Conservation (phyloP, 2,329 filamentous ascomycete genomes). For the Metarhizium rileyi region DNA sequence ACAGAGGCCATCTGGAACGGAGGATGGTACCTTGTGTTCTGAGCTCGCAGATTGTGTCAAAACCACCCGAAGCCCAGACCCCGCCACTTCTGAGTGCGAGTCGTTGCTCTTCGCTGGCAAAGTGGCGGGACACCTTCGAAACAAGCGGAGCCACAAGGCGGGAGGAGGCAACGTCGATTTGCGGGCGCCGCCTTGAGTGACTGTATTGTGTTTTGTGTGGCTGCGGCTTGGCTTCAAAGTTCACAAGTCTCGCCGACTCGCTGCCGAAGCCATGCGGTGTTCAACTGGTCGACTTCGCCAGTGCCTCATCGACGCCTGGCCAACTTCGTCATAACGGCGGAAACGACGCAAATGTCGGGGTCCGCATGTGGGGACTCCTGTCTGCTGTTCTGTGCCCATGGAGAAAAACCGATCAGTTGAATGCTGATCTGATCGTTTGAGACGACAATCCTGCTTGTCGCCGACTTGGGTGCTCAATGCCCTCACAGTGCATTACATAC, state of each 20-base stretch:
- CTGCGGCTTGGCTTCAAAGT: not conserved
- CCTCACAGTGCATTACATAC: not conserved
- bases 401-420: not conserved
- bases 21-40: not conserved
- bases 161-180: not conserved
- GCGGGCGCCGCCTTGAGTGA: not conserved
- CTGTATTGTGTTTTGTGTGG: constrained; percentile 4
- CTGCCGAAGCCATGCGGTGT: constrained; percentile 6
- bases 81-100: constrained; percentile 6
- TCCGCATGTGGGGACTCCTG: no score
- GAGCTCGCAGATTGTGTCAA: not conserved
- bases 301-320: no score
- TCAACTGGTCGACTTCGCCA: not conserved
- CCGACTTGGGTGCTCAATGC: not conserved
- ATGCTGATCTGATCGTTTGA: no score
- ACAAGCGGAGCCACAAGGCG: not conserved
- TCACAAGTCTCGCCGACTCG: constrained; percentile 7
- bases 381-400: not conserved
- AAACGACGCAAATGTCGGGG: not conserved
- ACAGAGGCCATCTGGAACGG: no score
- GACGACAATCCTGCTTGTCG: not conserved
- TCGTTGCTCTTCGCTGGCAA: constrained; percentile 3
- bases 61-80: not conserved
- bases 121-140: constrained; percentile 1
- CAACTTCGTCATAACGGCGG: not conserved